These are phyloP conservation scores for Penicillium sp. DNA, from an alignment of 2,329 filamentous ascomycete species.

Conservation along the genomic window DNA sequence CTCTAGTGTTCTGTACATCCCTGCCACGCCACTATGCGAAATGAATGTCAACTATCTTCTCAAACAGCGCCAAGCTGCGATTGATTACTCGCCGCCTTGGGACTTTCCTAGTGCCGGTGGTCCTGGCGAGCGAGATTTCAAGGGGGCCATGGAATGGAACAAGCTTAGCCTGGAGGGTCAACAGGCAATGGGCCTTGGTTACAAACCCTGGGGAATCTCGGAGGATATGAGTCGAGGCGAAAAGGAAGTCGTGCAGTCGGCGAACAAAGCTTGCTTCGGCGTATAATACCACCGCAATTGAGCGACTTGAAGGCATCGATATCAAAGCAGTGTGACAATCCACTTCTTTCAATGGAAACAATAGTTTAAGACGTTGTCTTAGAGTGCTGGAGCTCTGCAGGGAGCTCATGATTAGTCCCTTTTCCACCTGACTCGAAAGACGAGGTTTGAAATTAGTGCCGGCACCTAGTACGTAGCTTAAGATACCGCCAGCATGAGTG, in stretches of 20 bases:
- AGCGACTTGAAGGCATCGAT: neutral
- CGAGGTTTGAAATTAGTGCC: no score
- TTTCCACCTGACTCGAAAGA: no score
- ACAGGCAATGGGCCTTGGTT: conserved; percentile 51
- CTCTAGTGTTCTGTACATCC: conserved; percentile 83
- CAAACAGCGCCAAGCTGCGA: conserved; percentile 65
- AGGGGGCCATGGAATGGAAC: conserved; percentile 35
- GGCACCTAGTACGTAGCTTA: no score
- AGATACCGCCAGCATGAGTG: no score
- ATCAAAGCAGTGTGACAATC: no score
- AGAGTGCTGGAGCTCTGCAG: no score
- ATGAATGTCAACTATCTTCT: conserved; percentile 65
- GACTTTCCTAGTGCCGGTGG: conserved; percentile 60
- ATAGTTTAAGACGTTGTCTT: no score
- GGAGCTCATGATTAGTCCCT: no score
- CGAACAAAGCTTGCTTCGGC: conserved; percentile 51
- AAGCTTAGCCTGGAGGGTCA: conserved; percentile 43
- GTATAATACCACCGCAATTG: conserved; percentile 3
- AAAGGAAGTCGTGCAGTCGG: conserved; percentile 45
- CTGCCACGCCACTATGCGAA: conserved; percentile 73
- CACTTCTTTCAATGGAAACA: no score
- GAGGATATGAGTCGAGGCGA: conserved; percentile 47
- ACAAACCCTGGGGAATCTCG: conserved; percentile 45
- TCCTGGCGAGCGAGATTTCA: conserved; percentile 37
- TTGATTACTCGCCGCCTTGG: conserved; percentile 59